Base-by-base conservation (phyloP, 1,284 basidiomycete species). In the Apiotrichum veenhuisii region DNA sequence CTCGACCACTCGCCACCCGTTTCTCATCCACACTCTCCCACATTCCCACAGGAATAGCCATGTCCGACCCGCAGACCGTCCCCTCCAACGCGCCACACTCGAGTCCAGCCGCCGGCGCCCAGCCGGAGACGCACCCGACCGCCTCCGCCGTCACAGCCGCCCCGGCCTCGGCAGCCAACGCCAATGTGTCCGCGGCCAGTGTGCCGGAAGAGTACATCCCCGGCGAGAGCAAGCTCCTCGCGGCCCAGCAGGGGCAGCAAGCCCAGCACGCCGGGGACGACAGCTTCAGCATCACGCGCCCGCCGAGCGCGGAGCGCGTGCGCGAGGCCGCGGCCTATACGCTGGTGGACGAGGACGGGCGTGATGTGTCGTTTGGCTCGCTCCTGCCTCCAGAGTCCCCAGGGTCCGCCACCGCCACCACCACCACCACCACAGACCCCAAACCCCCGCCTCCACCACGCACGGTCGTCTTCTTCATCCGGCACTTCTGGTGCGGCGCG, bases 401-500 rank as follows among this genome's bases (percentile, higher is more conserved):
- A 7, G 10, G 14, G 9, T n/a, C 3, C 22, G 23, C 23, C 46
- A 22, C 20, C 10, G 5, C 5, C 25, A 17, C 33, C 10, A n/a
- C 18, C 50, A 2, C 46, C 33, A n/a, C n/a, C n/a, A n/a, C n/a
- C n/a, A n/a, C n/a, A n/a, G n/a, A n/a, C n/a, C n/a, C n/a, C n/a
- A n/a, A n/a, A n/a, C n/a, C n/a, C n/a, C n/a, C n/a, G n/a, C n/a
- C n/a, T n/a, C 14, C 71, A 68, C 51, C 47, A 8, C 41, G 41
- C 30, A 73, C 70, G 14, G 70, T 75, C 20, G 62, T 75, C 11
- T 73, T 77, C 61, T 77, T 73, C 54, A 72, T 75, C 34, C 59
- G 75, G 0, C 61, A 70, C 55, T 75, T 75, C 61, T 75, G 72
- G 71, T 77, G 75, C 57, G 74, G 74, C 11, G 68, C 72, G 59